Evolutionary conservation across 768 basidiomycete genomes (phyloP).

Genomic region (Kwoniella europaea): DNA sequence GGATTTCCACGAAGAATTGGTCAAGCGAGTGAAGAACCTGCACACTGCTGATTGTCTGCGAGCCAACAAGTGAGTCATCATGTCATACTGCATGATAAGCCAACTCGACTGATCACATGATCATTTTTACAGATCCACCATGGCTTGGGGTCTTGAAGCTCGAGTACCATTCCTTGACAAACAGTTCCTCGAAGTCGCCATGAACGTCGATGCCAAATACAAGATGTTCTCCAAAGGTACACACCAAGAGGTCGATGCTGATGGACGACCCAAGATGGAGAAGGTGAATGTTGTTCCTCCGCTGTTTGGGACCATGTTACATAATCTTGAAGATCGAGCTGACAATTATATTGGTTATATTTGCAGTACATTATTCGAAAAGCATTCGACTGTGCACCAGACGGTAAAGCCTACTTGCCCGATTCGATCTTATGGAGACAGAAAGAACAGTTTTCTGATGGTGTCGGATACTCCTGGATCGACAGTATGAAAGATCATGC

Average conservation of each 20-base stretch:
- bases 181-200: constrained; percentile 87
- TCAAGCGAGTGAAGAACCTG: constrained; percentile 93
- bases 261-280: constrained; percentile 92
- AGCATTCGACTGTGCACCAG: constrained; percentile 85
- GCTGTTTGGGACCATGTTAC: too few relatives aligned
- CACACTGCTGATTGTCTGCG: constrained; percentile 97
- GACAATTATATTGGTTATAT: constrained; percentile 16
- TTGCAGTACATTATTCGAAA: constrained; percentile 88
- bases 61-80: constrained; percentile 81
- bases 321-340: not conserved
- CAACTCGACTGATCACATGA: constrained; percentile 9
- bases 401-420: constrained; percentile 86
- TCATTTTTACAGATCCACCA: constrained; percentile 71
- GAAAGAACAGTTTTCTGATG: constrained; percentile 99
- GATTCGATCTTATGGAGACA: constrained; percentile 95
- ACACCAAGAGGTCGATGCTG: constrained; percentile 73
- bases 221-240: constrained; percentile 89
- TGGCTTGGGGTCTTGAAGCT: constrained; percentile 99
- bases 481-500: constrained; percentile 95
- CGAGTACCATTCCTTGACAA: constrained; percentile 99
- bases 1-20: constrained; percentile 93
- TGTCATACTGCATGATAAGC: not conserved
- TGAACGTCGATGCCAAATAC: constrained; percentile 83
- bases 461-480: constrained; percentile 98
- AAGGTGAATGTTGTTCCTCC: constrained; percentile 67